These are phyloP conservation scores for Ophiostoma triangulosporum DNA, from an alignment of 2,329 filamentous ascomycete species.

Conservation along the genomic window DNA sequence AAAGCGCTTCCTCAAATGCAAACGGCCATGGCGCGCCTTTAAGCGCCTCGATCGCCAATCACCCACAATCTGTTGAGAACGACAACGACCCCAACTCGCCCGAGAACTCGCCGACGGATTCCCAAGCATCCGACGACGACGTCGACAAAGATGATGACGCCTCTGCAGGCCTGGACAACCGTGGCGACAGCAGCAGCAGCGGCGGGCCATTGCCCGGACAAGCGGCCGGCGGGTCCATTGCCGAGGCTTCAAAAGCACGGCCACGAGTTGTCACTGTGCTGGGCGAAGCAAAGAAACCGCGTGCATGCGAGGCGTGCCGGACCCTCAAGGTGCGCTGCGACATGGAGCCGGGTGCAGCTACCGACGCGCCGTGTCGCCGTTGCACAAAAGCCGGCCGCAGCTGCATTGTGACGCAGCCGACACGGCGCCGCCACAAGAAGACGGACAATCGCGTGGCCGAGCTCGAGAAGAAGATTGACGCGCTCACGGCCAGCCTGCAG, in stretches of 20 bases:
- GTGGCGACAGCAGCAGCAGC: neutral
- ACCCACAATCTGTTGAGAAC: neutral
- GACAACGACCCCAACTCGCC: neutral
- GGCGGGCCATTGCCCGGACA: neutral
- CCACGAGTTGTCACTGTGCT: neutral
- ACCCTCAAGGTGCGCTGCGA: slow-evolving; percentile 77
- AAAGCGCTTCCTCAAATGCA: neutral
- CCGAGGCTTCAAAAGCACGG: neutral
- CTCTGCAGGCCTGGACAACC: neutral
- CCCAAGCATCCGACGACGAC: slow-evolving; percentile 16
- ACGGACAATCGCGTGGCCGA: slow-evolving; percentile 81
- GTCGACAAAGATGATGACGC: neutral
- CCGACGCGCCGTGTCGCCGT: slow-evolving; percentile 53
- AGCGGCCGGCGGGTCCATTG: neutral
- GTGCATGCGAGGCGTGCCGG: slow-evolving; percentile 64
- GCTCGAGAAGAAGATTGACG: slow-evolving; percentile 86
- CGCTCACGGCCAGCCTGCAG: slow-evolving; percentile 66
- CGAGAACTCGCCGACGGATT: slow-evolving; percentile 5
- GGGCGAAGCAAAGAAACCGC: slow-evolving; percentile 48
- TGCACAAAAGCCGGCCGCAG: slow-evolving; percentile 68
- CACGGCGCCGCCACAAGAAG: slow-evolving; percentile 77
- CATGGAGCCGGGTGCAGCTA: slow-evolving; percentile 45
- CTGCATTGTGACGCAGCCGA: slow-evolving; percentile 64
- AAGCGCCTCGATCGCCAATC: neutral
- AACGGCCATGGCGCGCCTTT: neutral